These are phyloP conservation scores for Termitomyces heimii DNA, from an alignment of 768 basidiomycete genomes.

Conservation along the genomic window DNA sequence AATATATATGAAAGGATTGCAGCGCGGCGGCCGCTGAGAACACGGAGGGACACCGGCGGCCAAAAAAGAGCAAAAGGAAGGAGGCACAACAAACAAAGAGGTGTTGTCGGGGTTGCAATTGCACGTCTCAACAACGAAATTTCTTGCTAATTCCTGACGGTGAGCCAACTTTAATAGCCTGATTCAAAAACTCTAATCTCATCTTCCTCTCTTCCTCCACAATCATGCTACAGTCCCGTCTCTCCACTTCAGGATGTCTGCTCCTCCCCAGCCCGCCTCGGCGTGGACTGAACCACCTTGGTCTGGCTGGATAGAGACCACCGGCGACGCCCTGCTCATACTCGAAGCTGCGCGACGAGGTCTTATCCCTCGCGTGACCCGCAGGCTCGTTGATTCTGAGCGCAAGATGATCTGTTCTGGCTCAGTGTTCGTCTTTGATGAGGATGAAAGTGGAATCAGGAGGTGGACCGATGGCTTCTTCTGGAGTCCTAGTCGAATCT, in stretches of 20 bases:
- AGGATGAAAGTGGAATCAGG: conserved; percentile 96
- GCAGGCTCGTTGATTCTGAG: conserved; percentile 88
- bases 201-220: conserved; percentile 22
- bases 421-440: conserved; percentile 95
- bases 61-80: conserved; percentile 6
- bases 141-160: conserved; percentile 59
- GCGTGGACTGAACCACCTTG: conserved; percentile 88
- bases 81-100: conserved; percentile 26
- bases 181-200: conserved; percentile 56
- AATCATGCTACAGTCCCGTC: conserved; percentile 20
- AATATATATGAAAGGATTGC: not conserved
- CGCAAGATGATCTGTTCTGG: conserved; percentile 90
- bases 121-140: conserved; percentile 31
- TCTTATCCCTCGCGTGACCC: conserved; percentile 86
- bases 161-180: conserved; percentile 60
- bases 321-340: conserved; percentile 92
- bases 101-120: conserved; percentile 37
- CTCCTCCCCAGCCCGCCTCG: conserved; percentile 26
- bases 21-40: not conserved
- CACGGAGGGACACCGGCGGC: not conserved
- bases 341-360: conserved; percentile 91
- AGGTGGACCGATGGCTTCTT: conserved; percentile 97
- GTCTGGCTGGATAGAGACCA: conserved; percentile 94
- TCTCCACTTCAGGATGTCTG: conserved; percentile 28
- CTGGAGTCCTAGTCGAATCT: conserved; percentile 90